Percentiles rank a stretch among this genome's conserved stretches.
These are phyloP conservation scores for Pythium vanterpoolii DNA, from an alignment of 352 stramenopile species.

Conservation along the genomic window DNA sequence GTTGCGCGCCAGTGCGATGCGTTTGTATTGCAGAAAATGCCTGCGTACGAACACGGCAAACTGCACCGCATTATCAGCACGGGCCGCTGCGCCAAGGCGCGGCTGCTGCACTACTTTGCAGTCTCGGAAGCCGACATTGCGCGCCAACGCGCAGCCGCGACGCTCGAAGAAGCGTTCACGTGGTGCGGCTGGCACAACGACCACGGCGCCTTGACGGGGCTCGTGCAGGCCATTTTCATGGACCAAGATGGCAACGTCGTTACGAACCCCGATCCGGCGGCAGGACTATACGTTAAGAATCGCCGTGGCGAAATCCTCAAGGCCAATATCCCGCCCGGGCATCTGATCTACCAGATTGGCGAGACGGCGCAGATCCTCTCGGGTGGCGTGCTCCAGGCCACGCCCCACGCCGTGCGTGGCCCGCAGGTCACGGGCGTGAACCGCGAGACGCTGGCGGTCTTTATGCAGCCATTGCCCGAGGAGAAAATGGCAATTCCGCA, in stretches of 20 bases:
- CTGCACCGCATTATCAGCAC: constrained; percentile 87
- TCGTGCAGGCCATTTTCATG: constrained; percentile 91
- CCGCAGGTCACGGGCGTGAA: constrained; percentile 72
- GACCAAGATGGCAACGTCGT: constrained; percentile 62
- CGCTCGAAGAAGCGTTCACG: constrained; percentile 80
- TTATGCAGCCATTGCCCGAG: constrained; percentile 93
- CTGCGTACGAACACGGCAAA: constrained; percentile 78
- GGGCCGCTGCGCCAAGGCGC: constrained; percentile 89
- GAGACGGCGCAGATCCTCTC: constrained; percentile 96
- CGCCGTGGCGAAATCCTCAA: constrained; percentile 87
- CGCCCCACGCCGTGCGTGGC: constrained; percentile 87
- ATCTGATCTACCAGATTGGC: constrained; percentile 94
- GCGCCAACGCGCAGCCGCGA: constrained; percentile 34
- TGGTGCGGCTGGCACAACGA: constrained; percentile 99
- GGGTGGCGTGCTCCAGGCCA: constrained; percentile 89
- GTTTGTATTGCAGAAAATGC: constrained; percentile 74
- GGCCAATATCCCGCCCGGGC: constrained; percentile 78
- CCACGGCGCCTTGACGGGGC: constrained; percentile 93
- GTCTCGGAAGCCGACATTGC: constrained; percentile 60
- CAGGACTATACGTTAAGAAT: constrained; percentile 94
- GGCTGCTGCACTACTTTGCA: constrained; percentile 96
- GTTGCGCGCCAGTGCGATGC: constrained; percentile 92
- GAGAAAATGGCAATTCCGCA: constrained; percentile 79
- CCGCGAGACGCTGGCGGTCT: constrained; percentile 95
- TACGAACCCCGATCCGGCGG: constrained; percentile 68